phyloP scores from a whole-genome alignment of 768 basidiomycete genomes.

The Pleurotus cornucopiae region DNA sequence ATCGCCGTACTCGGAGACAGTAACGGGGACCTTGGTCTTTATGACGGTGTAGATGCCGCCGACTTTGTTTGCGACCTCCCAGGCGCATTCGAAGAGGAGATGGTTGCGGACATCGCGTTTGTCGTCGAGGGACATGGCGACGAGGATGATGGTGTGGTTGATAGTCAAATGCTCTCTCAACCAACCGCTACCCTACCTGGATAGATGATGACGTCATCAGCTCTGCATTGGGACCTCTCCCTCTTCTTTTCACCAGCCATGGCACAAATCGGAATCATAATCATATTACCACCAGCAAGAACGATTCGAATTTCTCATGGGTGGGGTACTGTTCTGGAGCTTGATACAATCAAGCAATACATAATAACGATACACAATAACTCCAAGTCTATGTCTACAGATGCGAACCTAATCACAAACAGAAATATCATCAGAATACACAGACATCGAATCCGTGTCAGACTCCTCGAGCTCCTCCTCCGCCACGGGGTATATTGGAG shows the following conservation, averaged over 20 bases:
- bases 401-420: not conserved
- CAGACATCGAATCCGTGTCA: slow-evolving; percentile 3
- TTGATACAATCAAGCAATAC: too few relatives aligned
- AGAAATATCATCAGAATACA: slow-evolving; percentile 3
- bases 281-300: not conserved
- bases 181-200: not conserved
- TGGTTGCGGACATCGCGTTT: slow-evolving; percentile 76
- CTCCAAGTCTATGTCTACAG: too few relatives aligned
- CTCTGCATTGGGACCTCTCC: not conserved
- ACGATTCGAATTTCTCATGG: not conserved
- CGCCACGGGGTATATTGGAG: not conserved
- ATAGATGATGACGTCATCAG: slow-evolving; percentile 5
- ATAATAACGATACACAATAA: too few relatives aligned
- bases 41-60: slow-evolving; percentile 99
- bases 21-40: slow-evolving; percentile 98
- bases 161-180: slow-evolving; percentile 3
- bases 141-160: slow-evolving; percentile 13
- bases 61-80: slow-evolving; percentile 99
- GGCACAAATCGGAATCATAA: too few relatives aligned
- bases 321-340: too few relatives aligned
- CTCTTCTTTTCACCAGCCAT: not conserved
- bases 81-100: slow-evolving; percentile 90
- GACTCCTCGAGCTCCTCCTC: not conserved
- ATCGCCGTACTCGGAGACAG: slow-evolving; percentile 92
- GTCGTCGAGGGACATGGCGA: slow-evolving; percentile 29